These are phyloP conservation scores for Carex parvula DNA, from an alignment of 176 grass and related monocot species.

Conservation along the genomic window DNA sequence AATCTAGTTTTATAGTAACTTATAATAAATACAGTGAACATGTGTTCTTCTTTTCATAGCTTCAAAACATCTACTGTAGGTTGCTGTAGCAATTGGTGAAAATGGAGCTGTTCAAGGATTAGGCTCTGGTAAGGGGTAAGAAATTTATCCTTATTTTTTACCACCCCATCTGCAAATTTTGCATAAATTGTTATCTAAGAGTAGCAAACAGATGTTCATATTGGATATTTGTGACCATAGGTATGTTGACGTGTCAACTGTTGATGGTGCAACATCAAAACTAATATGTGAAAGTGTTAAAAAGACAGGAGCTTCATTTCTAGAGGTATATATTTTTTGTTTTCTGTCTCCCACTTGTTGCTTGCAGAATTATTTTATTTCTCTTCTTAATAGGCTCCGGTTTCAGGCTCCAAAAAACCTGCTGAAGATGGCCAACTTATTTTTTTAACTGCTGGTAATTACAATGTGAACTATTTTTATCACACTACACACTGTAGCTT, in stretches of 20 bases:
- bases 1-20: not conserved
- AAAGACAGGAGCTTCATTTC: slow-evolving; percentile 64
- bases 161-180: slow-evolving; percentile 3
- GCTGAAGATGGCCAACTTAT: slow-evolving; percentile 90
- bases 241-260: slow-evolving; percentile 75
- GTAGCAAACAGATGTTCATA: slow-evolving; percentile 22
- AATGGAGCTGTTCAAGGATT: slow-evolving; percentile 61
- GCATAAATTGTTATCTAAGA: slow-evolving; percentile 26
- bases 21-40: slow-evolving; percentile 8
- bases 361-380: slow-evolving; percentile 16
- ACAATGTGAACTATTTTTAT: not conserved
- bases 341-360: slow-evolving; percentile 29
- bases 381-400: slow-evolving; percentile 67
- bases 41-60: not conserved
- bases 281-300: slow-evolving; percentile 50
- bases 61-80: slow-evolving; percentile 29
- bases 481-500: not conserved
- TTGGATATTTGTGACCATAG: slow-evolving; percentile 32
- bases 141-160: slow-evolving; percentile 15
- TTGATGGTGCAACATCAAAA: slow-evolving; percentile 68
- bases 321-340: slow-evolving; percentile 54
- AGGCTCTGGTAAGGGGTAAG: slow-evolving; percentile 75
- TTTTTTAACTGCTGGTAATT: slow-evolving; percentile 79
- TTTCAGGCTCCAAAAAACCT: slow-evolving; percentile 94
- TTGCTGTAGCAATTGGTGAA: slow-evolving; percentile 59